Evolutionary conservation across 1,284 basidiomycete genomes (phyloP).

Genomic region (Apiotrichum gamsii): DNA sequence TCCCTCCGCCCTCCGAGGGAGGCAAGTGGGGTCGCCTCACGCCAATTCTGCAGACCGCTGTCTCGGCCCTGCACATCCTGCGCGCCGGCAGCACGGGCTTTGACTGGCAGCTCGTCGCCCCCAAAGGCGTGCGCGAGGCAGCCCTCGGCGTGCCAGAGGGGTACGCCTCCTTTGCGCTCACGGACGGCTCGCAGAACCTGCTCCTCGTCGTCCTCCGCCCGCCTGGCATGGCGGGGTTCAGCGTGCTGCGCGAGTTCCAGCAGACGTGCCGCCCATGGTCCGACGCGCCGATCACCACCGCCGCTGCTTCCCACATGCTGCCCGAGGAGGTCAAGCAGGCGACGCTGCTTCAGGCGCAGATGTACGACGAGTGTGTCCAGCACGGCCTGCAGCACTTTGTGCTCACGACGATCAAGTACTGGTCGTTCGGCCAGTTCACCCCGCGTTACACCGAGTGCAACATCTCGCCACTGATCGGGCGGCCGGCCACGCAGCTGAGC

Average conservation of each 20-base stretch:
- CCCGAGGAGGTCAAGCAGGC: slow-evolving; percentile 2
- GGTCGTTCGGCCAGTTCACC: slow-evolving; percentile 45
- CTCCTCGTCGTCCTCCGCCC: slow-evolving; percentile 37
- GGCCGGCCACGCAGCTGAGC: slow-evolving; percentile 28
- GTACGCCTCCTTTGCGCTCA: slow-evolving; percentile 37
- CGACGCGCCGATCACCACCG: no score
- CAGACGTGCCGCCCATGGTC: no score
- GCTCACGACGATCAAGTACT: slow-evolving; percentile 41
- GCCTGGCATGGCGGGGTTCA: slow-evolving; percentile 28
- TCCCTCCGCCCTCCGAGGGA: no score
- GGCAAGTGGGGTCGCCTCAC: slow-evolving; percentile 15
- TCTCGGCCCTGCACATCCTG: slow-evolving; percentile 38
- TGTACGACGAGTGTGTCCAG: slow-evolving; percentile 40
- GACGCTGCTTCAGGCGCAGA: slow-evolving; percentile 36
- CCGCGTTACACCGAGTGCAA: slow-evolving; percentile 27
- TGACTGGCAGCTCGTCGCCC: slow-evolving; percentile 20
- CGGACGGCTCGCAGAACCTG: slow-evolving; percentile 22
- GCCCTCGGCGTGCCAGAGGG: slow-evolving; percentile 31
- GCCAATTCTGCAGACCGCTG: slow-evolving; percentile 38
- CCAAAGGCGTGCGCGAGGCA: slow-evolving; percentile 9
- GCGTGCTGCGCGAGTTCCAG: slow-evolving; percentile 36
- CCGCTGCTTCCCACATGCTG: no score
- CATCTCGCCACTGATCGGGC: slow-evolving; percentile 31
- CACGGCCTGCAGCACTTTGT: slow-evolving; percentile 41
- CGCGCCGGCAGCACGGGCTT: slow-evolving; percentile 37